Evolutionary conservation across 306 rosid genomes (phyloP).

Genomic region (Sophora flavescens): DNA sequence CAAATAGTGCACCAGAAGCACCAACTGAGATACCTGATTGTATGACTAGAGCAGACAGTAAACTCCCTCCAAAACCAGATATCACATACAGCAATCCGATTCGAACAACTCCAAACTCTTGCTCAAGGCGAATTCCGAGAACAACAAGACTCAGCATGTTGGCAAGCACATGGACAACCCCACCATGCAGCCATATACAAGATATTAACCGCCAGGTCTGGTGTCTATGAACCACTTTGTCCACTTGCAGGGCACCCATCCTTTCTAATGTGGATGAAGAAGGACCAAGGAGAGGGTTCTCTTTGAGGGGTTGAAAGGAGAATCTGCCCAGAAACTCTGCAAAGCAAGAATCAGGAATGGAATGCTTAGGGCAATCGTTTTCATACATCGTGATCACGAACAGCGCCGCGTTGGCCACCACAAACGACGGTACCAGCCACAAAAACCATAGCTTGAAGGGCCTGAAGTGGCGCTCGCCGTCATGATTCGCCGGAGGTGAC

Average conservation of each 20-base stretch:
- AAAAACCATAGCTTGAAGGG: slow-evolving; percentile 69
- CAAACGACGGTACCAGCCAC: slow-evolving; percentile 78
- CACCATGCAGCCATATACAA: too few relatives aligned
- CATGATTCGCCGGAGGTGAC: background rate
- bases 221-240: too few relatives aligned
- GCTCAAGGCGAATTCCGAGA: too few relatives aligned
- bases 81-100: slow-evolving; percentile 60
- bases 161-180: too few relatives aligned
- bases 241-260: too few relatives aligned
- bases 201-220: too few relatives aligned
- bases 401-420: slow-evolving; percentile 59
- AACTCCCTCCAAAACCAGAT: slow-evolving; percentile 68
- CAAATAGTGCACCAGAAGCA: slow-evolving; percentile 74
- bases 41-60: slow-evolving; percentile 62
- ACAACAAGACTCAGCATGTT: too few relatives aligned
- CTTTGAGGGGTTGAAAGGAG: too few relatives aligned
- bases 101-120: too few relatives aligned
- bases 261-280: too few relatives aligned
- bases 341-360: slow-evolving; percentile 45
- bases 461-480: slow-evolving; percentile 41
- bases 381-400: slow-evolving; percentile 67
- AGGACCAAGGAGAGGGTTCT: too few relatives aligned
- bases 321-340: too few relatives aligned
- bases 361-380: slow-evolving; percentile 71
- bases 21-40: slow-evolving; percentile 60